Conservation (phyloP, 208 protist genomes). For the Trypanosomatidae sp. region DNA sequence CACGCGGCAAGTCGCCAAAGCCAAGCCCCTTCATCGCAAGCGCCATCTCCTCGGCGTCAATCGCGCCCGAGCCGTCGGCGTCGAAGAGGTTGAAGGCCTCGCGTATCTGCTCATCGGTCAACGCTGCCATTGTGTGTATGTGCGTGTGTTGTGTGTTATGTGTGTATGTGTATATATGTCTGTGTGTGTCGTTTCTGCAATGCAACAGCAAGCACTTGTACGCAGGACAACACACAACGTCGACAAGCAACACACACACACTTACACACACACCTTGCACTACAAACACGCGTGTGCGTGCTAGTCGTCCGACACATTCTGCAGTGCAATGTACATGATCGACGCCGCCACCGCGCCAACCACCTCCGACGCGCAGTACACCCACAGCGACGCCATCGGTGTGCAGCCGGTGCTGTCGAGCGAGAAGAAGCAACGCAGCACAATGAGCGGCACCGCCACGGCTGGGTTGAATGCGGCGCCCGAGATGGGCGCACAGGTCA, state of each 20-base stretch:
- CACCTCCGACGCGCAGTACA: conserved; percentile 49
- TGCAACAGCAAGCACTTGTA: not conserved
- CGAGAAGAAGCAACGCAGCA: conserved; percentile 50
- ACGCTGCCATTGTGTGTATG: conserved; percentile 22
- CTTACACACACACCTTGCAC: not conserved
- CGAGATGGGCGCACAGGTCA: conserved; percentile 41
- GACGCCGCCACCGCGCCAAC: conserved; percentile 49
- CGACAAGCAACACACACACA: not conserved
- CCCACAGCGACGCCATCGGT: conserved; percentile 46
- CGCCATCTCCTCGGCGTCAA: conserved; percentile 91
- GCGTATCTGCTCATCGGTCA: conserved; percentile 88
- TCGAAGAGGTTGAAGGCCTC: conserved; percentile 98
- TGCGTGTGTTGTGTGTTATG: not conserved
- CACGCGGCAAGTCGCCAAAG: conserved; percentile 87
- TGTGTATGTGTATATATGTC: not conserved
- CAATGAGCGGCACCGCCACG: conserved; percentile 42
- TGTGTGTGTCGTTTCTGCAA: not conserved
- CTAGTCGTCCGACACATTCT: conserved; percentile 22
- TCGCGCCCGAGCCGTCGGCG: conserved; percentile 87
- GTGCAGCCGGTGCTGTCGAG: conserved; percentile 11
- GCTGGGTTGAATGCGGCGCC: conserved; percentile 73
- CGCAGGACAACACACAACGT: not conserved
- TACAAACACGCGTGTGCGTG: not conserved
- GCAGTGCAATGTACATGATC: conserved; percentile 54
- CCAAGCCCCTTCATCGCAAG: conserved; percentile 93